A percentile compares a stretch with the other conserved stretches of the same genome.
Evolutionary conservation across 331 rosid species (phyloP).

Genomic region (Telfairia occidentalis): DNA sequence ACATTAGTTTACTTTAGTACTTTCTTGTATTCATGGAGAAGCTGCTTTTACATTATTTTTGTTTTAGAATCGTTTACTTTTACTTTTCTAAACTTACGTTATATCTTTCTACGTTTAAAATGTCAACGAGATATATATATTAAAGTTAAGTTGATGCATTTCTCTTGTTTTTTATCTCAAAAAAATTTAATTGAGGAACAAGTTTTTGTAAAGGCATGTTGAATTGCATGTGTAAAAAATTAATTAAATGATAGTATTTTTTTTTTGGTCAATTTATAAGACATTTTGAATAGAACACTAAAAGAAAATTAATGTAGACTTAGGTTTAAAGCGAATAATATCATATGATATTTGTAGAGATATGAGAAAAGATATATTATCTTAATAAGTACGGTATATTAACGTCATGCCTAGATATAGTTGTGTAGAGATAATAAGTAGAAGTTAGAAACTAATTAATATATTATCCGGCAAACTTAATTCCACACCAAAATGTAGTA

Average conservation of each 20-base stretch:
- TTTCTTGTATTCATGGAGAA: constrained; percentile 4
- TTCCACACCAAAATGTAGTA: not conserved
- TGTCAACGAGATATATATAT: not conserved
- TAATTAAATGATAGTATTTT: not conserved
- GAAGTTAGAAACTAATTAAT: not conserved
- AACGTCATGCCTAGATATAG: not conserved
- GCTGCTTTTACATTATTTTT: not conserved
- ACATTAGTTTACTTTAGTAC: not conserved
- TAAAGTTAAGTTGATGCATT: not conserved
- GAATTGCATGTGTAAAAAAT: not conserved
- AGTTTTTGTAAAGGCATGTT: not conserved
- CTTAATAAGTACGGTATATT: not conserved
- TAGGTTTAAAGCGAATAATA: not conserved
- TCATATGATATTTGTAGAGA: too few relatives aligned
- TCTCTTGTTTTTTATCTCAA: not conserved
- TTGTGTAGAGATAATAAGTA: not conserved
- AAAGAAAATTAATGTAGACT: too few relatives aligned
- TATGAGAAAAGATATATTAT: too few relatives aligned
- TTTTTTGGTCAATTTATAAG: not conserved
- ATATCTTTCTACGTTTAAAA: not conserved
- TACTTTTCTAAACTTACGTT: not conserved
- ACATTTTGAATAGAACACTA: too few relatives aligned
- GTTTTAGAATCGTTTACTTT: not conserved
- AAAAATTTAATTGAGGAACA: not conserved
- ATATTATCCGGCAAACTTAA: too few relatives aligned